phyloP scores from a whole-genome alignment of 306 rosid genomes.

The Rosa multiflora region DNA sequence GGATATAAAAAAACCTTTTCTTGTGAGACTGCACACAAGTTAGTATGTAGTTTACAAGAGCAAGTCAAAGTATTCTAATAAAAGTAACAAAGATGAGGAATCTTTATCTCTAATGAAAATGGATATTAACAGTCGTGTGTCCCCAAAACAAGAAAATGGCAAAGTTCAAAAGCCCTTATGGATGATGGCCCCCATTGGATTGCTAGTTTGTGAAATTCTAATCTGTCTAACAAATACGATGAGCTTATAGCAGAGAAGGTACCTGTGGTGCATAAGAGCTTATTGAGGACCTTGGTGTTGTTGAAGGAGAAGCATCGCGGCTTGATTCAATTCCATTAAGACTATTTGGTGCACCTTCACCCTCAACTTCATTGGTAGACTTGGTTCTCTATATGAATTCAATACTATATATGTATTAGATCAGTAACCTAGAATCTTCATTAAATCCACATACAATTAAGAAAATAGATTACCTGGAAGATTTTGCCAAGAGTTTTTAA shows the following conservation, averaged over 20 bases:
- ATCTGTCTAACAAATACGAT: background rate
- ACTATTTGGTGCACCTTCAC: conserved; percentile 39
- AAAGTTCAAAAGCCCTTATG: background rate
- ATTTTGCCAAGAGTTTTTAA: conserved; percentile 96
- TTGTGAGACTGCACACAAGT: background rate
- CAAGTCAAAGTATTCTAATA: background rate
- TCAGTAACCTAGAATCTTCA: conserved; percentile 18
- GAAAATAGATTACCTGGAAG: conserved; percentile 63
- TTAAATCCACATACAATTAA: conserved; percentile 11
- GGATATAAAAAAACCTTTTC: background rate
- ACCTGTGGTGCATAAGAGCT: conserved; percentile 51
- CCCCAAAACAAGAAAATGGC: background rate
- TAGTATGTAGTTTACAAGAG: background rate
- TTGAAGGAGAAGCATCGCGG: conserved; percentile 48
- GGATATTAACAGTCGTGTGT: background rate
- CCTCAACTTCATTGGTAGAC: conserved; percentile 59
- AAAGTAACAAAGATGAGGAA: background rate
- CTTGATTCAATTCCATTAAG: conserved; percentile 49
- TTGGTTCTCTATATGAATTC: conserved; percentile 63
- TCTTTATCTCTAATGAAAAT: background rate
- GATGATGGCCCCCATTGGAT: background rate
- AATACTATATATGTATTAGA: conserved; percentile 30
- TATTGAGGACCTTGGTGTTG: conserved; percentile 53
- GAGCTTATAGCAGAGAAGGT: conserved; percentile 11
- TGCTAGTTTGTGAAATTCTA: background rate